Evolutionary conservation across 2,329 filamentous ascomycete genomes (phyloP), one percentile per base, ranked within the genome.

Genomic region (Neopestalotiopsis sp.): DNA sequence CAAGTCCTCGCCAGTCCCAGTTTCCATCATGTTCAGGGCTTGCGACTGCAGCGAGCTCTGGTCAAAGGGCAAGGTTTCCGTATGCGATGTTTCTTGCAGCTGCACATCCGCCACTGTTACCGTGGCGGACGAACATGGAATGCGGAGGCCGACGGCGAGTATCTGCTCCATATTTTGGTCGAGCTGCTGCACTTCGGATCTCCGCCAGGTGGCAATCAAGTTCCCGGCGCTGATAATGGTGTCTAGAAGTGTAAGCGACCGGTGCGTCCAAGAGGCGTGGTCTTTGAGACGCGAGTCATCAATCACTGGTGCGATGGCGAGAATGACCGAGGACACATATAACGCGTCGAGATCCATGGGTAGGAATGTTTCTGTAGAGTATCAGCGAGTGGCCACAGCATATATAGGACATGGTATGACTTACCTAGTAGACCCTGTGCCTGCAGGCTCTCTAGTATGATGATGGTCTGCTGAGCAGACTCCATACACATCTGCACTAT

Each of bases 171-270:
- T 63, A 76, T 83, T 80, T 32, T 80, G 77, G 9, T 83, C 79
- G 0, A 87, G 75, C 61, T 84, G 83, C 42, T 83, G 79, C 1
- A 87, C 75, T 69, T 87, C 86, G 1, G 78, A 77, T 58, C 81
- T 79, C 12, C 82, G 79, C 49, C 83, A 83, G 5, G 77, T 77
- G 0, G 85, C 85, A 10, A 86, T 80, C 28, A 59, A 28, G 30
- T 69, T 69, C 4, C 67, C 67, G 13, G 56, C 57, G 20, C 56
- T 56, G 17, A 58, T 61, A 5, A 69, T 59, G 4, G 58, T 56
- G 32, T 66, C 58, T 7, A 69, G 56, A 2, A 69, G 17, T 0
- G 20, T 38, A 2, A 61, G 28, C 6, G 56, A 58, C 9, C 56
- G 53, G 38, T 61, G 53, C 6, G 61, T 49, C 67, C 63, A 66